A percentile compares a stretch with the other conserved stretches of the same genome.
Conservation (phyloP, 1,139 yeast genomes). For the Sporopachydermia cereana region DNA sequence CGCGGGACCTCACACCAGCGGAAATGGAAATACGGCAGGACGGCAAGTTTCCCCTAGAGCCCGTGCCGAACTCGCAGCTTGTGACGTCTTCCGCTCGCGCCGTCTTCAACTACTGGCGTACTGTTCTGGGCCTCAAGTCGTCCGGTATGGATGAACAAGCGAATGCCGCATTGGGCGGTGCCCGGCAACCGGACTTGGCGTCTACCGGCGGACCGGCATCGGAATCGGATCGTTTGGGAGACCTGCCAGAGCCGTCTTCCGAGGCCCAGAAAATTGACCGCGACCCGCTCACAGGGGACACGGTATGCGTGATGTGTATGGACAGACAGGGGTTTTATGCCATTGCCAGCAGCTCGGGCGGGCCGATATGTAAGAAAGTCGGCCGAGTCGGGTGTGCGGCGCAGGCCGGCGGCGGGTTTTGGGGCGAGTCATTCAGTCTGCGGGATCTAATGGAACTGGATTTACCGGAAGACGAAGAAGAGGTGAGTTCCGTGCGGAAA, state of each 20-base stretch:
- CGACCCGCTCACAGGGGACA: conserved; percentile 18
- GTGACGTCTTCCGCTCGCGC: not conserved
- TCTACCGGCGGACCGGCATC: conserved; percentile 10
- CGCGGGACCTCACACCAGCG: not conserved
- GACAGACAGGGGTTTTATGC: conserved; percentile 17
- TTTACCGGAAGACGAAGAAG: not conserved
- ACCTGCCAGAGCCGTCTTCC: conserved; percentile 4
- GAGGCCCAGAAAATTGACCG: conserved; percentile 6
- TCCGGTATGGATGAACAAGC: not conserved
- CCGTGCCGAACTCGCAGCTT: not conserved
- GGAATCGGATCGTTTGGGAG: conserved; percentile 13
- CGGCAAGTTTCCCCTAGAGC: not conserved
- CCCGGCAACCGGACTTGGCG: too few species aligned
- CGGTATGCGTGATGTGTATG: conserved; percentile 28
- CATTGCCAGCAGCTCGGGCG: conserved; percentile 29
- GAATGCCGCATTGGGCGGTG: conserved; percentile 9
- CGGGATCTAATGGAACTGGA: not conserved
- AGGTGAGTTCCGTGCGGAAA: conserved; percentile 12
- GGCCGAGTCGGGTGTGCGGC: conserved; percentile 33
- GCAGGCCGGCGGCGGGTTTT: conserved; percentile 23
- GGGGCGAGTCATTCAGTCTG: conserved; percentile 13
- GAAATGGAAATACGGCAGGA: not conserved
- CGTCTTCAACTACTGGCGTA: not conserved
- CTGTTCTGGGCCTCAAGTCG: not conserved
- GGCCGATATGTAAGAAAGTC: conserved; percentile 23